These are phyloP conservation scores for Pseudozyma tsukubaensis DNA, from an alignment of 1,284 basidiomycete genomes.

Conservation along the genomic window DNA sequence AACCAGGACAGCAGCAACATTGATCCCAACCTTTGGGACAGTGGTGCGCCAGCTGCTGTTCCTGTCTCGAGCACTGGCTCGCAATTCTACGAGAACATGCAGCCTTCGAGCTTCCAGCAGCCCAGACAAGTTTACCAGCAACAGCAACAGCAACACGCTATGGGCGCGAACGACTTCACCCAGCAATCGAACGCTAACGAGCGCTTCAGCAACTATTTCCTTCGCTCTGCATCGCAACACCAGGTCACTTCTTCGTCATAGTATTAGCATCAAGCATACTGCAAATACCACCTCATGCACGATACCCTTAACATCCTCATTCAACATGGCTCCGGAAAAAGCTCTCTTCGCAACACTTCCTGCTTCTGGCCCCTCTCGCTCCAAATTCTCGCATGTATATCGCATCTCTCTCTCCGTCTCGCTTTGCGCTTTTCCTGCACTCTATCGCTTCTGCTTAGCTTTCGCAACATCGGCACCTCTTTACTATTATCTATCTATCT, in stretches of 20 bases:
- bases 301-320: background rate
- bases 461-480: background rate
- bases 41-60: constrained; percentile 1
- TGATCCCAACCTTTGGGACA: constrained; percentile 30
- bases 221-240: constrained; percentile 21
- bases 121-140: constrained; percentile 10
- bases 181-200: constrained; percentile 16
- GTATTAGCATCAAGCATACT: no score
- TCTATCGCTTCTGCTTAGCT: background rate
- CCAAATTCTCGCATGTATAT: constrained; percentile 5
- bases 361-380: no score
- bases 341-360: background rate
- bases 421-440: background rate
- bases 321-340: background rate
- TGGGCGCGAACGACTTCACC: constrained; percentile 4
- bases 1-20: constrained; percentile 17
- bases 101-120: background rate
- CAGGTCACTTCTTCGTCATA: constrained; percentile 6
- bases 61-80: constrained; percentile 15
- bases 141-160: constrained; percentile 3
- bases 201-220: constrained; percentile 11
- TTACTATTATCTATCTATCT: background rate
- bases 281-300: no score
- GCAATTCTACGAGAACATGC: constrained; percentile 31
- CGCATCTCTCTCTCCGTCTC: background rate